Evolutionary conservation across 495 filamentous ascomycete genomes (phyloP).

Genomic region (Cercophora samala): DNA sequence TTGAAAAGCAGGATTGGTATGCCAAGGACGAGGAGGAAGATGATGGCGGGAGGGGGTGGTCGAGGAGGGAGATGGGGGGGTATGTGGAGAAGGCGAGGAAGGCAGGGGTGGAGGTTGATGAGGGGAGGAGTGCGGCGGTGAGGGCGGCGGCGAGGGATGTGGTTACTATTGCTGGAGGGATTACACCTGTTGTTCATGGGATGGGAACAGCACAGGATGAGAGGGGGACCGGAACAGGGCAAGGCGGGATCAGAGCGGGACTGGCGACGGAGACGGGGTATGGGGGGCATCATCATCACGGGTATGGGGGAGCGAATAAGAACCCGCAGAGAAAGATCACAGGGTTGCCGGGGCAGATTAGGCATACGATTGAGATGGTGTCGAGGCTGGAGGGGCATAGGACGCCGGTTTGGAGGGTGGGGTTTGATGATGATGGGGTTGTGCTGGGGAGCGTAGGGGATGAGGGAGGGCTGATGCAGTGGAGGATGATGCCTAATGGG

Average conservation of each 20-base stretch:
- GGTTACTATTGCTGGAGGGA: not conserved
- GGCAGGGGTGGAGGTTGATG: conserved; percentile 5
- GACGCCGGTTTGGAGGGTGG: conserved; percentile 58
- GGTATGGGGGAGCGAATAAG: not conserved
- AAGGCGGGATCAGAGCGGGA: not conserved
- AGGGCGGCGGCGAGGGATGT: conserved; percentile 22
- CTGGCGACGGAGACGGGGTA: not conserved
- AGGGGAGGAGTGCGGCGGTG: conserved; percentile 20
- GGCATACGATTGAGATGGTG: conserved; percentile 46
- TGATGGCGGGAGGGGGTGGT: conserved; percentile 24
- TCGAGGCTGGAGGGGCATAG: conserved; percentile 53
- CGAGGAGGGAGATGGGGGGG: conserved; percentile 32
- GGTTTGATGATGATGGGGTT: conserved; percentile 60
- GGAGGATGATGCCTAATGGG: conserved; percentile 52
- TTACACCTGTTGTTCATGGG: not conserved
- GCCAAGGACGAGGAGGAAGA: conserved; percentile 1
- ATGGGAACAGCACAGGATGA: not conserved
- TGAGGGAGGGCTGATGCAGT: conserved; percentile 58
- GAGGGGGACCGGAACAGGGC: not conserved
- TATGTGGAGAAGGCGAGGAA: conserved; percentile 30
- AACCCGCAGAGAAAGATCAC: conserved; percentile 30
- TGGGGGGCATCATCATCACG: not conserved
- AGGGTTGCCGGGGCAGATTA: conserved; percentile 44
- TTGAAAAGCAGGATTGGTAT: not conserved
- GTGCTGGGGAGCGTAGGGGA: conserved; percentile 58